Conservation (phyloP, 2,329 filamentous ascomycete genomes). For the Fusarium proliferatum region DNA sequence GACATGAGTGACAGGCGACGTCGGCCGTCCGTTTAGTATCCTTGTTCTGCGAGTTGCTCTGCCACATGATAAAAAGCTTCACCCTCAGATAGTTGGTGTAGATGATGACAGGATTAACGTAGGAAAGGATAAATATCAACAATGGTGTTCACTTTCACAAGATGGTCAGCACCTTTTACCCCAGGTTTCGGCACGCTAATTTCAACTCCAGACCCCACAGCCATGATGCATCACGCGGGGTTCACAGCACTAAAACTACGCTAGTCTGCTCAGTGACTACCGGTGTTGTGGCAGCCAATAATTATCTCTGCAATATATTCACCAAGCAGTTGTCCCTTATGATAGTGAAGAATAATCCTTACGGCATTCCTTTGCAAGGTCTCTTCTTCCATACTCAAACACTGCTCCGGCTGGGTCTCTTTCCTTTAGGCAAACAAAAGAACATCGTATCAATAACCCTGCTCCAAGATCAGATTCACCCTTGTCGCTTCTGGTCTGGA, state of each 20-base stretch:
- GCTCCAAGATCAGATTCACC: neutral
- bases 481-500: neutral
- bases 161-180: neutral
- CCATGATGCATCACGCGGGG: neutral
- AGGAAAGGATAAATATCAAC: too few relatives aligned
- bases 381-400: accelerated
- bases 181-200: neutral
- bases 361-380: accelerated
- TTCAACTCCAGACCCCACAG: neutral
- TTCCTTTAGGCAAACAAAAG: neutral
- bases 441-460: neutral
- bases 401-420: accelerated
- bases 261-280: neutral
- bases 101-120: too few relatives aligned
- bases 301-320: too few relatives aligned
- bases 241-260: neutral
- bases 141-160: neutral
- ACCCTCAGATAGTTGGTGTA: too few relatives aligned
- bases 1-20: neutral
- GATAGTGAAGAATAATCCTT: too few relatives aligned
- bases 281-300: too few relatives aligned
- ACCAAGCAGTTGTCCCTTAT: neutral
- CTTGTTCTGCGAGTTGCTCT: neutral
- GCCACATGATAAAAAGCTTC: neutral
- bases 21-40: neutral